These are phyloP conservation scores for Alternaria longipes DNA, from an alignment of 2,329 filamentous ascomycete genomes.

Conservation along the genomic window DNA sequence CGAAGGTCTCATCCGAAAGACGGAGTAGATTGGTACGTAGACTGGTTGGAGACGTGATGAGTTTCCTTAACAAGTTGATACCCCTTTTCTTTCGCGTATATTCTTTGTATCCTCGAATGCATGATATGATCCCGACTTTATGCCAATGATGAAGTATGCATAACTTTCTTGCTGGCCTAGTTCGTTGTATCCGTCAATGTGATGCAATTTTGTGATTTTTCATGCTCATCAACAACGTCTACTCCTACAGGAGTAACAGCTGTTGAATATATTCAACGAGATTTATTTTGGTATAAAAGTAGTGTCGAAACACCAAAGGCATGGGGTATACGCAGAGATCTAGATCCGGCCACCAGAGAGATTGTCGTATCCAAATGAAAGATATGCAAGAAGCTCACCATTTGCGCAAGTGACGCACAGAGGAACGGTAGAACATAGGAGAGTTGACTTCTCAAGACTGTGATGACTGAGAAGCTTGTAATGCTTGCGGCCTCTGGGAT, in stretches of 20 bases:
- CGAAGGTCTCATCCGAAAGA: conserved; percentile 70
- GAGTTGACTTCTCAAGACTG: background rate
- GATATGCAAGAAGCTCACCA: background rate
- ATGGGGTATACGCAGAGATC: background rate
- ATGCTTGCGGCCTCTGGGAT: background rate
- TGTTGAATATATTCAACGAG: background rate
- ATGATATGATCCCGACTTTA: background rate
- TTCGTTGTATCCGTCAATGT: background rate
- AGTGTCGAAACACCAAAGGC: background rate
- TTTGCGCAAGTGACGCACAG: background rate
- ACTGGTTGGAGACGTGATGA: background rate
- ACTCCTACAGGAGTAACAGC: background rate
- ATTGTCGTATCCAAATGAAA: background rate
- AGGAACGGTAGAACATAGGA: background rate
- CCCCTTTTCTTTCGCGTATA: conserved; percentile 9
- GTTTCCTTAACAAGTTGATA: conserved; percentile 15
- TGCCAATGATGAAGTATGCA: background rate
- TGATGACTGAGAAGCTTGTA: background rate
- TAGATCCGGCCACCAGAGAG: background rate
- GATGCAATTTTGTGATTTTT: background rate
- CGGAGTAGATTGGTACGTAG: conserved; percentile 9
- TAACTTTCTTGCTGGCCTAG: background rate
- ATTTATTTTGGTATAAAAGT: background rate
- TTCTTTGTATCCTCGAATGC: background rate
- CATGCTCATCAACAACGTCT: too few relatives aligned